Base-by-base conservation (phyloP, 2,329 filamentous ascomycete genomes). In the Diaporthe sp. region DNA sequence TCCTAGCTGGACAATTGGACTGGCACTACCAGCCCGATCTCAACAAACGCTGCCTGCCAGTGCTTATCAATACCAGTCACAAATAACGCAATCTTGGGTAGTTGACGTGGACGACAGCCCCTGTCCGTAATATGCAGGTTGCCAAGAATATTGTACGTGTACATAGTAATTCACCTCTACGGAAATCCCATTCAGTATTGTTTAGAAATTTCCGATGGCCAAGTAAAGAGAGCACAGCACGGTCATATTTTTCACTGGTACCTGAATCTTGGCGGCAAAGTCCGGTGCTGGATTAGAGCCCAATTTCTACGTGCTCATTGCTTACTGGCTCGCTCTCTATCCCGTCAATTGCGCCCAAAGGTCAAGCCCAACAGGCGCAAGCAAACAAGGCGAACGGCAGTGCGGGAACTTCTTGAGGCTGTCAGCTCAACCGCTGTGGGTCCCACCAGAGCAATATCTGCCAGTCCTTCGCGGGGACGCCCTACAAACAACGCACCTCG, bases 311-410 rank as follows among this genome's bases (percentile, higher is more conserved):
- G 55, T 72, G 70, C 57, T 28, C 5, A 31, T 37, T 4, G 13
- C 42, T 37, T 17, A 72, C 42, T 72, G 70, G 70, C 44, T 61
- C 42, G 37, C 22, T 47, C 49, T 37, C 53, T 2, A 2, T 58
- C 39, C 68, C 34, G 51, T 71, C 47, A 70, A 55, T 49, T 7
- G 34, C 5, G 68, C 55, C 70, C 28, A 49, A 61, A 22, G 31
- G 57, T 61, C 47, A n/a, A 58, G 31, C 70, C 55, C 31, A 72
- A 72, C 4, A 9, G 9, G 55, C 70, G 22, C 20, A 13, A n/a
- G 34, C 47, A 34, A 25, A 22, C 55, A 39, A 20, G 31, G 31
- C 9, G 9, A 37, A 39, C 28, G 22, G 28, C 42, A 51, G 15
- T 3, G 42, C 42, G 28, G 70, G 4, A 31, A 31, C 20, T 28